These are phyloP conservation scores for Tolypocladium amazonense DNA, from an alignment of 2,329 filamentous ascomycete genomes.

Conservation along the genomic window DNA sequence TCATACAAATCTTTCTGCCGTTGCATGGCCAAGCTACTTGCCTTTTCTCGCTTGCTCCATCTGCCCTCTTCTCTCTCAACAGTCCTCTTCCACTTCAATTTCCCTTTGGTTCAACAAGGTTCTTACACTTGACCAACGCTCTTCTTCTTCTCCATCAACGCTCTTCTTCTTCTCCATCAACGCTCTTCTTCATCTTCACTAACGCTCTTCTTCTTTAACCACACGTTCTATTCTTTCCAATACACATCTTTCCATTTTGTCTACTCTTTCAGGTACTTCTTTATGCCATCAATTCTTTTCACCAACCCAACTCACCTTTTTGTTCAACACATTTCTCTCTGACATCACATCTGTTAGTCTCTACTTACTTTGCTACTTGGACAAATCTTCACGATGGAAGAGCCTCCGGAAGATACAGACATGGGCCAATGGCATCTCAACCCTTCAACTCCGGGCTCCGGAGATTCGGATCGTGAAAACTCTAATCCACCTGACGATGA, in stretches of 20 bases:
- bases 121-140: too few relatives aligned
- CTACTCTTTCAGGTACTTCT: too few relatives aligned
- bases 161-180: too few relatives aligned
- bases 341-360: neutral
- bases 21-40: neutral
- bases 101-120: too few relatives aligned
- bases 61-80: neutral
- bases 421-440: neutral
- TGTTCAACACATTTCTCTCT: neutral
- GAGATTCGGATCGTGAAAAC: neutral
- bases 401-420: neutral
- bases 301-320: too few relatives aligned
- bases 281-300: too few relatives aligned
- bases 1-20: neutral
- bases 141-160: too few relatives aligned
- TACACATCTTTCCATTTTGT: too few relatives aligned
- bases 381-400: neutral
- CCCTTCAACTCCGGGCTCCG: neutral
- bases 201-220: too few relatives aligned
- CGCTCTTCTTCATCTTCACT: too few relatives aligned
- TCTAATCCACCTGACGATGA: neutral
- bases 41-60: neutral
- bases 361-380: neutral
- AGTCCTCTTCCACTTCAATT: neutral
- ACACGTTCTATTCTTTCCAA: too few relatives aligned